Percentiles rank a stretch among this genome's conserved stretches.
Conservation (phyloP, 208 protist species). For the Phytomonas sp. region DNA sequence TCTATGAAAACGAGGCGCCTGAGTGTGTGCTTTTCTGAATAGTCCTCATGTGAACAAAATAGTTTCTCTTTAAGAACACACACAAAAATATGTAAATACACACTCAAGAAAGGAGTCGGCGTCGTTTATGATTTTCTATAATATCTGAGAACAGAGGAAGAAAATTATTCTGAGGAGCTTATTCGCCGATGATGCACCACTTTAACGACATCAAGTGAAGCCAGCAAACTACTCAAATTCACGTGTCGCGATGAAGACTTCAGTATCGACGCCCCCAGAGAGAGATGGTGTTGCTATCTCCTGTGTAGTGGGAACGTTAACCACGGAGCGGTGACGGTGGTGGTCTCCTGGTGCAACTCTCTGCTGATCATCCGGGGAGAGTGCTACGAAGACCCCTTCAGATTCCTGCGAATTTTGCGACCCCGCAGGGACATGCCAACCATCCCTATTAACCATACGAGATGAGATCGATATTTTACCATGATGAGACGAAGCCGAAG, state of each 20-base stretch:
- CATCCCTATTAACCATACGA: constrained; percentile 48
- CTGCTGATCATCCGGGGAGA: constrained; percentile 12
- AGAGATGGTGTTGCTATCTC: constrained; percentile 41
- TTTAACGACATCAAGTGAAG: not conserved
- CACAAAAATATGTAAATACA: not conserved
- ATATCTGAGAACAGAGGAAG: not conserved
- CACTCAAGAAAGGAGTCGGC: not conserved
- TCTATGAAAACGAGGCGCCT: not conserved
- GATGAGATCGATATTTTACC: constrained; percentile 27
- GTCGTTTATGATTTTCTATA: not conserved
- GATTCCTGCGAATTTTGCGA: constrained; percentile 8
- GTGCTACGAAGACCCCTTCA: constrained; percentile 15
- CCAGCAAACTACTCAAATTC: constrained; percentile 50
- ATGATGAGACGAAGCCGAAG: constrained; percentile 3
- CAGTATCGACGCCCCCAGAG: constrained; percentile 24
- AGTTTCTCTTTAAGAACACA: not conserved
- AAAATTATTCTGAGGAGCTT: not conserved
- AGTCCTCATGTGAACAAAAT: not conserved
- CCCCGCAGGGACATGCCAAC: constrained; percentile 49
- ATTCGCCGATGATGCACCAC: not conserved
- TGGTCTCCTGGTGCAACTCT: not conserved
- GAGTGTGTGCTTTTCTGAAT: not conserved
- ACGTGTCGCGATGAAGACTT: constrained; percentile 76
- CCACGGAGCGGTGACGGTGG: constrained; percentile 17
- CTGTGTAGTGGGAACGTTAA: constrained; percentile 42